Percentiles rank a stretch among this genome's conserved stretches.
These are phyloP conservation scores for Herpetomonas samuelpessoai DNA, from an alignment of 208 protist species.

Conservation along the genomic window DNA sequence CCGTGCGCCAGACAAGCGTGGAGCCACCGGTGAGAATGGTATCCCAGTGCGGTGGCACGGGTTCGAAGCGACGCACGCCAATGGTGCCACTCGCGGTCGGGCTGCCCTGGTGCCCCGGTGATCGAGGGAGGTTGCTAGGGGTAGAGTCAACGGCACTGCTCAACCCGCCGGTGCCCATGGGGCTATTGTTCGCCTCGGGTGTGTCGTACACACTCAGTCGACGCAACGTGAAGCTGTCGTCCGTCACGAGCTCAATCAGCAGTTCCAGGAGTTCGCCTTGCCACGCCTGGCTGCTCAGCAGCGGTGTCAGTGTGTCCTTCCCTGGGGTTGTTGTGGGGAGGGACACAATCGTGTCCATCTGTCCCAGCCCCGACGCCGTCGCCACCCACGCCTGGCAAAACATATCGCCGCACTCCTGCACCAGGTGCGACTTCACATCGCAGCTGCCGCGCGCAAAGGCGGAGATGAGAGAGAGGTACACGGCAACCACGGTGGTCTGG, in stretches of 20 bases:
- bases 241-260: conserved; percentile 61
- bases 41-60: conserved; percentile 67
- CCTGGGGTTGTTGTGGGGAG: conserved; percentile 30
- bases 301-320: conserved; percentile 19
- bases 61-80: conserved; percentile 42
- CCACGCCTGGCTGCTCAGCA: conserved; percentile 51
- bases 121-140: conserved; percentile 6
- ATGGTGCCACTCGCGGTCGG: neutral
- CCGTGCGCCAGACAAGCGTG: conserved; percentile 46
- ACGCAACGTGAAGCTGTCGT: conserved; percentile 60
- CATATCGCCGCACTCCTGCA: conserved; percentile 27
- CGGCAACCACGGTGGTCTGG: conserved; percentile 19
- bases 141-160: neutral
- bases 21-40: conserved; percentile 50
- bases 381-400: conserved; percentile 36
- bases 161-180: neutral
- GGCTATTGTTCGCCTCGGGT: conserved; percentile 1
- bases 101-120: conserved; percentile 2
- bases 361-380: conserved; percentile 29
- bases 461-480: conserved; percentile 45
- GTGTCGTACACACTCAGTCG: conserved; percentile 30
- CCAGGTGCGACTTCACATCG: conserved; percentile 37
- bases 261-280: conserved; percentile 60
- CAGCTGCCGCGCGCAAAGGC: conserved; percentile 39
- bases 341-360: conserved; percentile 30